These are phyloP conservation scores for Venturia carpophila DNA, from an alignment of 2,329 filamentous ascomycete species.

Conservation along the genomic window DNA sequence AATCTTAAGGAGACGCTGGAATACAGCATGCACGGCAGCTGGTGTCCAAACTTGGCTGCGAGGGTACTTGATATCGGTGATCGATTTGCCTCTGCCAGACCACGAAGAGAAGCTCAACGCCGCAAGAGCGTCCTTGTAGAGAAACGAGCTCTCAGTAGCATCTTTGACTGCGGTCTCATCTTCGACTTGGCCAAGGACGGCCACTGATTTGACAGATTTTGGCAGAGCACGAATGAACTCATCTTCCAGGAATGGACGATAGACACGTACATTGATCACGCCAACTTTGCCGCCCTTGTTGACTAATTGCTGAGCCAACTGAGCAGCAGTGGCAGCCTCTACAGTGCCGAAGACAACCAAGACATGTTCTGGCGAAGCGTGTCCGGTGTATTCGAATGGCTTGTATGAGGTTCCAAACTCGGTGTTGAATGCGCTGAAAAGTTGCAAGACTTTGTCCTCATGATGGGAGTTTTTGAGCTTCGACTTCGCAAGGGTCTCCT, in stretches of 20 bases:
- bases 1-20: conserved; percentile 5
- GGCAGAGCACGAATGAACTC: conserved; percentile 80
- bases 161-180: conserved; percentile 68
- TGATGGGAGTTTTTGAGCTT: conserved; percentile 63
- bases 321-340: conserved; percentile 76
- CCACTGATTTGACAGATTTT: conserved; percentile 63
- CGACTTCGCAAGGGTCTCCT: conserved; percentile 48
- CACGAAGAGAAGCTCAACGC: conserved; percentile 70
- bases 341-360: conserved; percentile 89
- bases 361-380: conserved; percentile 69
- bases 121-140: conserved; percentile 88
- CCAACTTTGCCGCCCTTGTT: conserved; percentile 71
- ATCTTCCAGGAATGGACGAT: conserved; percentile 91
- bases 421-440: conserved; percentile 71
- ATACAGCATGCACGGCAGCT: conserved; percentile 5
- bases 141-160: conserved; percentile 66
- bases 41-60: conserved; percentile 57
- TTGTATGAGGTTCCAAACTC: conserved; percentile 91
- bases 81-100: conserved; percentile 49
- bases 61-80: conserved; percentile 85
- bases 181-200: conserved; percentile 81
- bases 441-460: conserved; percentile 62
- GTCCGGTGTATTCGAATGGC: conserved; percentile 89
- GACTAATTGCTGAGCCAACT: conserved; percentile 67
- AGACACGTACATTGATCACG: conserved; percentile 84